Percentiles rank a stretch among this genome's conserved stretches.
phyloP scores from a whole-genome alignment of 176 grass and related monocot genomes.

The Triticum monococcum region DNA sequence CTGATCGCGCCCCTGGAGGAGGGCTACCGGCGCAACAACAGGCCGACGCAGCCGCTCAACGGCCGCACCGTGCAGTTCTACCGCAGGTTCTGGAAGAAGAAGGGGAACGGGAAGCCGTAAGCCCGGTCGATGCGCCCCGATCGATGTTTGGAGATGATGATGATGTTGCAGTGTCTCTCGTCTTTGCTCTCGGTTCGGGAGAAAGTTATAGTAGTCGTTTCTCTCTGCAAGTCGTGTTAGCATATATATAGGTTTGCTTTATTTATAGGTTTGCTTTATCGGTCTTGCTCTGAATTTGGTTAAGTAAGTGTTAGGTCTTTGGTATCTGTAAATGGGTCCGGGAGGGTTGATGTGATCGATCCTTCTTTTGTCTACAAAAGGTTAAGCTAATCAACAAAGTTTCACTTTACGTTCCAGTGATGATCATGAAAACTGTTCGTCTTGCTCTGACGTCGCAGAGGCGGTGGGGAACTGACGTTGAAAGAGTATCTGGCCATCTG shows the following conservation, averaged over 20 bases:
- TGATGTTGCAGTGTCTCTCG: not conserved
- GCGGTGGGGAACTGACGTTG: no score
- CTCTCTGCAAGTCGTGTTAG: not conserved
- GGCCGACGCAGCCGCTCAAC: constrained; percentile 65
- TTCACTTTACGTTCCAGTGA: not conserved
- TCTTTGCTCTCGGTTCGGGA: not conserved
- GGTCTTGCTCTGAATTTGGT: not conserved
- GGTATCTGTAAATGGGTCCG: not conserved
- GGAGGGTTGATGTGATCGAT: not conserved
- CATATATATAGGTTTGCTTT: not conserved
- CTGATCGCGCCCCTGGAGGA: constrained; percentile 57
- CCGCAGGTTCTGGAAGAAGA: constrained; percentile 20
- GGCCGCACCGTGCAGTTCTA: constrained; percentile 67
- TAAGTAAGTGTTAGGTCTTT: not conserved
- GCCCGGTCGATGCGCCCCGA: not conserved
- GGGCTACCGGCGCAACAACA: constrained; percentile 47
- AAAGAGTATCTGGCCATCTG: no score
- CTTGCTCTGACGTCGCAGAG: not conserved
- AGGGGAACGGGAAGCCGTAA: constrained; percentile 12
- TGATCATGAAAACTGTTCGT: not conserved
- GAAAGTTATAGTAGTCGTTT: not conserved
- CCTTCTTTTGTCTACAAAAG: not conserved
- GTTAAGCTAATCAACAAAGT: not conserved
- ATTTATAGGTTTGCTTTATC: no score
- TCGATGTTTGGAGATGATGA: not conserved